Evolutionary conservation across 495 filamentous ascomycete species (phyloP).

Genomic region (Aspergillus asperescens): DNA sequence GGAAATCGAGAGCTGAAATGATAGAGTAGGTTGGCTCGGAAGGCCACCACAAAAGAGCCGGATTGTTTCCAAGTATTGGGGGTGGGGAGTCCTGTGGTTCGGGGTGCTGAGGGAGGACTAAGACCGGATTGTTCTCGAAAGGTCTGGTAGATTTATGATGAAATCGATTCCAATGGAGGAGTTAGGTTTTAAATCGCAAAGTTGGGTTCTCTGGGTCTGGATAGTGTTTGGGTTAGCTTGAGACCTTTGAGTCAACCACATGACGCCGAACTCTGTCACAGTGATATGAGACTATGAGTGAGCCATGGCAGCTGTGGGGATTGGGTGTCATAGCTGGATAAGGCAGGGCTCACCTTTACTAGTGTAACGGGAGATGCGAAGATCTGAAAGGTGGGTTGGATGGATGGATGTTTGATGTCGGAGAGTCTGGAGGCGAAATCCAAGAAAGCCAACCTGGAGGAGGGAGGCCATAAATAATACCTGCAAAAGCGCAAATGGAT

Average conservation of each 20-base stretch:
- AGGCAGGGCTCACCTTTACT: not conserved
- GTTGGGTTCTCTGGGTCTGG: not conserved
- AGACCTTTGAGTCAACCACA: constrained; percentile 2
- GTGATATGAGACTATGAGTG: not conserved
- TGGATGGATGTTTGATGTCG: not conserved
- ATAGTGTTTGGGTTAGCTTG: constrained; percentile 4
- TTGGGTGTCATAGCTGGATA: not conserved
- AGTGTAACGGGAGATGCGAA: not conserved
- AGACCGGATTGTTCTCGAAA: constrained; percentile 8
- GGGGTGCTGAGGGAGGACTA: not conserved
- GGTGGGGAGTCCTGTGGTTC: constrained; percentile 5
- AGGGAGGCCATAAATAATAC: not conserved
- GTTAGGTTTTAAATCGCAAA: constrained; percentile 9
- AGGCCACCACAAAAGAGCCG: constrained; percentile 21
- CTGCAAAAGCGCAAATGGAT: not conserved
- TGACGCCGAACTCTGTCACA: constrained; percentile 4
- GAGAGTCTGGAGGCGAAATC: not conserved
- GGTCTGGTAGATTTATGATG: not conserved
- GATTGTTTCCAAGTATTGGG: constrained; percentile 25
- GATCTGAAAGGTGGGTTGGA: too few species aligned
- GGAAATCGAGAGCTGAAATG: constrained; percentile 28
- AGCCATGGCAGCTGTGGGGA: not conserved
- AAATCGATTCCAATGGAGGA: not conserved
- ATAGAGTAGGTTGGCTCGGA: constrained; percentile 18
- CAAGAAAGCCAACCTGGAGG: not conserved